Percentiles rank a stretch among this genome's conserved stretches.
phyloP scores from a whole-genome alignment of 208 protist genomes.

The Spongospora subterranea region DNA sequence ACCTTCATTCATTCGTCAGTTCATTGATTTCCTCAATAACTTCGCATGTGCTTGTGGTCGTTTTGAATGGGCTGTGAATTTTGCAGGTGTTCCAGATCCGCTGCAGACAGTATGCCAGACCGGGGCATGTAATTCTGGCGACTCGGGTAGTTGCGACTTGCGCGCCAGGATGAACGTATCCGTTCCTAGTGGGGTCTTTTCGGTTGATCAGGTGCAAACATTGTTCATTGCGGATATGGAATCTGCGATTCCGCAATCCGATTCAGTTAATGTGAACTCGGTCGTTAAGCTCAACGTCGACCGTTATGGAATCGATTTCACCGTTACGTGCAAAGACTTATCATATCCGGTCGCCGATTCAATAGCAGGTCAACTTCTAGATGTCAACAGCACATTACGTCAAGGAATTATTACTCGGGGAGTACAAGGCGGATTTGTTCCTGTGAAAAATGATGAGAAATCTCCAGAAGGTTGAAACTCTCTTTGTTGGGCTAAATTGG shows the following conservation, averaged over 20 bases:
- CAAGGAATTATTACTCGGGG: background rate
- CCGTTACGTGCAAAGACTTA: background rate
- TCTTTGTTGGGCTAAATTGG: background rate
- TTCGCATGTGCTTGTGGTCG: no score
- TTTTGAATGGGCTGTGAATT: no score
- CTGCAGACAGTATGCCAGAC: background rate
- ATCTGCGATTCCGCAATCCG: background rate
- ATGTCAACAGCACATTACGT: background rate
- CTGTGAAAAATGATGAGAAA: background rate
- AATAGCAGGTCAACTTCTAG: background rate
- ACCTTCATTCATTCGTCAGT: no score
- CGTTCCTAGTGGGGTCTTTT: background rate
- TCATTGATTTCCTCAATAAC: no score
- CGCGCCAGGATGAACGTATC: background rate
- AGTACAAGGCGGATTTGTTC: background rate
- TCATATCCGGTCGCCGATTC: background rate
- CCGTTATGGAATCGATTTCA: background rate
- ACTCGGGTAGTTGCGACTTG: background rate
- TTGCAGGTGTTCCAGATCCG: background rate
- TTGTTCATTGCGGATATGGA: background rate
- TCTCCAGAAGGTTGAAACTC: background rate
- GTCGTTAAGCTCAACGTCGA: background rate
- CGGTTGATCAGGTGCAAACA: background rate
- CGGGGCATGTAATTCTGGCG: background rate
- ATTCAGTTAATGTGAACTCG: background rate